These are phyloP conservation scores for Chenopodium suecicum DNA, from an alignment of 148 eudicot genomes.

Conservation along the genomic window DNA sequence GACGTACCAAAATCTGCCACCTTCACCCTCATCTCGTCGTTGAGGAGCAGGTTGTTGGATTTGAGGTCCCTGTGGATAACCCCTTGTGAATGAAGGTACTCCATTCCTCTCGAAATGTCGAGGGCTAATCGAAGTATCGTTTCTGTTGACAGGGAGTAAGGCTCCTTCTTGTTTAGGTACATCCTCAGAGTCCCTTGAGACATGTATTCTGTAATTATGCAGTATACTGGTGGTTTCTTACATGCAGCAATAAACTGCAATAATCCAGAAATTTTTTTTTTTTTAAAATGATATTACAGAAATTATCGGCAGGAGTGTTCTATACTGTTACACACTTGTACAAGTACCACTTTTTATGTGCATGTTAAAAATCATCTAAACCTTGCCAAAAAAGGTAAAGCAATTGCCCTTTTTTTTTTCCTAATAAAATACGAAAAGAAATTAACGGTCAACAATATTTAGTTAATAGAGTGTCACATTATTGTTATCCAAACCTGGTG, in stretches of 20 bases:
- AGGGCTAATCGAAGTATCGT: conserved; percentile 85
- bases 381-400: too few species aligned
- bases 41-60: conserved; percentile 80
- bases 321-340: too few species aligned
- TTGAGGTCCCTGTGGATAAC: conserved; percentile 95
- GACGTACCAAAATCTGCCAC: conserved; percentile 98
- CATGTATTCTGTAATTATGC: conserved; percentile 98
- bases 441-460: too few species aligned
- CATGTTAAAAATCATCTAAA: too few species aligned
- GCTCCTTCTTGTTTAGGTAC: conserved; percentile 97
- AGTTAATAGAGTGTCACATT: too few species aligned
- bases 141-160: conserved; percentile 87
- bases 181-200: conserved; percentile 96
- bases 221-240: conserved; percentile 96
- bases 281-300: too few species aligned
- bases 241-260: conserved; percentile 97
- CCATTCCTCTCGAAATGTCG: conserved; percentile 96
- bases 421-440: too few species aligned
- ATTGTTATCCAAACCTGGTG: too few species aligned
- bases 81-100: conserved; percentile 94
- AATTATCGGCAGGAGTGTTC: too few species aligned
- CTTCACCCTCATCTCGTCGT: conserved; percentile 95
- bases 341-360: too few species aligned
- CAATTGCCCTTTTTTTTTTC: too few species aligned
- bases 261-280: neutral